phyloP scores from a whole-genome alignment of 176 grass and related monocot genomes.

The Raddia guianensis region DNA sequence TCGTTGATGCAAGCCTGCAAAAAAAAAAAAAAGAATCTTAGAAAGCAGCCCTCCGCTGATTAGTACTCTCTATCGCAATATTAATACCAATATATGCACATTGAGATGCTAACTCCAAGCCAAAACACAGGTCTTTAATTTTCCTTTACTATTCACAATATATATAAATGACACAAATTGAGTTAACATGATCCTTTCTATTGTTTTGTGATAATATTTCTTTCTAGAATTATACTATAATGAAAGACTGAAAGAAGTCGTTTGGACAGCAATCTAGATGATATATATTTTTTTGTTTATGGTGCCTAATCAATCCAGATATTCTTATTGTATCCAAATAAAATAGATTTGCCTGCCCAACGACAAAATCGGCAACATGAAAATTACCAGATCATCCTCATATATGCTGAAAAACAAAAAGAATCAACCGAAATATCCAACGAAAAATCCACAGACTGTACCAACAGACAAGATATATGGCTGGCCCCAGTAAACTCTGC shows the following conservation, averaged over 20 bases:
- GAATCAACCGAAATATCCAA: no score
- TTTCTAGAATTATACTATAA: background rate
- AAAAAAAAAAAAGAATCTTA: conserved; percentile 31
- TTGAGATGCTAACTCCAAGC: background rate
- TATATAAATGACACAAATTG: background rate
- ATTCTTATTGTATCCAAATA: background rate
- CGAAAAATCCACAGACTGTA: no score
- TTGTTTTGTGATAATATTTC: background rate
- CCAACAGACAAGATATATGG: no score
- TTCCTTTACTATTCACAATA: background rate
- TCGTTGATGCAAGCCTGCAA: conserved; percentile 11
- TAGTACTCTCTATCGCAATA: background rate
- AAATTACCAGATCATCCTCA: background rate
- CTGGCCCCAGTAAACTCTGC: no score
- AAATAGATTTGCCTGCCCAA: no score
- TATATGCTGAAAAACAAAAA: no score
- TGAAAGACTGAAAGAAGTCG: background rate
- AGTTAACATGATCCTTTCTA: background rate
- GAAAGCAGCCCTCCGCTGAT: conserved; percentile 12
- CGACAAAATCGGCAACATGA: background rate
- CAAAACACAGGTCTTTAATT: background rate
- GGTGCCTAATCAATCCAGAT: background rate
- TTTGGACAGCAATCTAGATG: no score
- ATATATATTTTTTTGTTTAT: background rate
- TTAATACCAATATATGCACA: background rate